phyloP scores from a whole-genome alignment of 225 moss, liverwort and hornwort genomes.

The Anthoceros angustus region DNA sequence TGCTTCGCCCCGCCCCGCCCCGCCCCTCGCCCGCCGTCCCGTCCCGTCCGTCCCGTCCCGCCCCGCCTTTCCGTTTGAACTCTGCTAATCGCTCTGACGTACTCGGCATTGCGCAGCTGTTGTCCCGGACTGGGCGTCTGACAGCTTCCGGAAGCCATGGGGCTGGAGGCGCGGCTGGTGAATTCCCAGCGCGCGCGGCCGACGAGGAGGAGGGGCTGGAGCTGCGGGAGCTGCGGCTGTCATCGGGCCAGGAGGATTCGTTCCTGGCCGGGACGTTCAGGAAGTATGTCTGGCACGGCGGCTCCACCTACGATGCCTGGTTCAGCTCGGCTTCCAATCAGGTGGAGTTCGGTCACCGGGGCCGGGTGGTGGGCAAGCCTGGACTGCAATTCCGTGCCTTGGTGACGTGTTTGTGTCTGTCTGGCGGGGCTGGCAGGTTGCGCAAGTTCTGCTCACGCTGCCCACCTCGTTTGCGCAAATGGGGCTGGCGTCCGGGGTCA shows the following conservation, averaged over 20 bases:
- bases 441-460: constrained; percentile 64
- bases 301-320: background rate
- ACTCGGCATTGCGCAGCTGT: too few species aligned
- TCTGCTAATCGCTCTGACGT: too few species aligned
- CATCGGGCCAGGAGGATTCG: background rate
- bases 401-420: background rate
- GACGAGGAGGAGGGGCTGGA: background rate
- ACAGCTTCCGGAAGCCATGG: too few species aligned
- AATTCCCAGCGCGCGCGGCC: background rate
- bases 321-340: constrained; percentile 4
- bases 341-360: background rate
- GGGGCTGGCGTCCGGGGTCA: constrained; percentile 40
- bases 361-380: background rate
- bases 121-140: too few species aligned
- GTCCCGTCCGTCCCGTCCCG: too few species aligned
- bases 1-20: too few species aligned
- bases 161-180: too few species aligned
- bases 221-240: background rate
- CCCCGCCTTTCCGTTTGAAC: too few species aligned
- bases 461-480: constrained; percentile 74
- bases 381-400: background rate
- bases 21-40: too few species aligned
- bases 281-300: background rate
- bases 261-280: background rate
- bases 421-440: constrained; percentile 27